phyloP scores from a whole-genome alignment of 305 asterid genomes.

The Fraxinus nigra region DNA sequence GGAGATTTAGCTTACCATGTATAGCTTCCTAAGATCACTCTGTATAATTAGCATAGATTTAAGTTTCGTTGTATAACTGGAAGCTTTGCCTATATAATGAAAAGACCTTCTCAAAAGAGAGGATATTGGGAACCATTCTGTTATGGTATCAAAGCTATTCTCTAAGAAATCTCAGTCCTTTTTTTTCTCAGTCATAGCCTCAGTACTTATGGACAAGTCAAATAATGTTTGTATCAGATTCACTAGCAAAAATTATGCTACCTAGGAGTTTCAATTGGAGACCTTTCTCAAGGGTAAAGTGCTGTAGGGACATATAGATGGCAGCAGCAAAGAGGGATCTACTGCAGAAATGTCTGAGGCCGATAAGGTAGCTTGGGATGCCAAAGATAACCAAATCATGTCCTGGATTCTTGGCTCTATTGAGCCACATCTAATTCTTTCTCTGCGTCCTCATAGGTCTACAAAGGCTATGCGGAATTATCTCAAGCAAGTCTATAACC shows the following conservation, averaged over 20 bases:
- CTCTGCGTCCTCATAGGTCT: conserved; percentile 1
- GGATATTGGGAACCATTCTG: background rate
- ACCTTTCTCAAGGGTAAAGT: background rate
- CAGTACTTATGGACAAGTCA: background rate
- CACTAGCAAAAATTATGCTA: background rate
- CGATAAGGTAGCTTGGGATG: background rate
- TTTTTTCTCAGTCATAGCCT: background rate
- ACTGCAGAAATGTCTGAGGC: too few relatives aligned
- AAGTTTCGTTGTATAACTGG: background rate
- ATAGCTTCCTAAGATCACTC: background rate
- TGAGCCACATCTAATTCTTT: conserved; percentile 16
- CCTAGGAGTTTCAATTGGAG: conserved; percentile 3
- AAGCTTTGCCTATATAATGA: background rate
- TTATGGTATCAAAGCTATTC: background rate
- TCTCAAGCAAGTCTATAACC: background rate
- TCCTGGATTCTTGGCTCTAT: conserved; percentile 4
- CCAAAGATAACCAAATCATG: conserved; percentile 2
- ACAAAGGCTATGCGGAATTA: background rate
- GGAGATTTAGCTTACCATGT: background rate
- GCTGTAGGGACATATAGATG: conserved; percentile 7
- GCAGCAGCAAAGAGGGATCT: background rate
- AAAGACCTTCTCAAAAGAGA: background rate
- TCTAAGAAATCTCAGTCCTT: background rate
- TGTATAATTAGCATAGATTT: background rate
- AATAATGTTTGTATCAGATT: background rate